phyloP scores from a whole-genome alignment of 495 filamentous ascomycete species.

The Astrothelium macrocarpum region DNA sequence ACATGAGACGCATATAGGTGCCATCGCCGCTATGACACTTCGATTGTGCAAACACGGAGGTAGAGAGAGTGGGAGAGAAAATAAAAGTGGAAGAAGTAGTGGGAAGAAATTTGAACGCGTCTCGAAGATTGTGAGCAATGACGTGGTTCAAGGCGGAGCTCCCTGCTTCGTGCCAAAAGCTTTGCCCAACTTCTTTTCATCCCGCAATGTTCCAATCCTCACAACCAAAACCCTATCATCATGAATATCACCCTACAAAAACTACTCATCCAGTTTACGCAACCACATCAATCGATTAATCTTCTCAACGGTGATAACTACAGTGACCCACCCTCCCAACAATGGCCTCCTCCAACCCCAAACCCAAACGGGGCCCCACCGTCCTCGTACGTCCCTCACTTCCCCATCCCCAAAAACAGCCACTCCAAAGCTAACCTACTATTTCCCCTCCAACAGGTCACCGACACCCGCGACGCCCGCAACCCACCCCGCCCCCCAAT shows the following conservation, averaged over 20 bases:
- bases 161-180: slow-evolving; percentile 11
- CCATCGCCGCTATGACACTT: too few species aligned
- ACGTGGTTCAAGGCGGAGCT: slow-evolving; percentile 8
- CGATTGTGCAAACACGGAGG: too few species aligned
- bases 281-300: neutral
- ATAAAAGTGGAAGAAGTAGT: too few species aligned
- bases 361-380: slow-evolving; percentile 44
- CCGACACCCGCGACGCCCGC: slow-evolving; percentile 49
- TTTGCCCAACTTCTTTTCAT: slow-evolving; percentile 7
- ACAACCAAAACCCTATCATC: neutral
- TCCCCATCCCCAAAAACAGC: slow-evolving; percentile 6
- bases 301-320: neutral
- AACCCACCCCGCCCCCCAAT: slow-evolving; percentile 17
- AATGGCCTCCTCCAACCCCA: slow-evolving; percentile 22
- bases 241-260: neutral
- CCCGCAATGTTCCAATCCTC: slow-evolving; percentile 21
- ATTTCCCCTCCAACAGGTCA: slow-evolving; percentile 38
- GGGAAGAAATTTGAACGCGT: too few species aligned
- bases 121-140: slow-evolving; percentile 14
- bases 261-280: neutral
- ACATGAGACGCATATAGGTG: too few species aligned
- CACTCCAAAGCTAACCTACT: neutral
- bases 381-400: slow-evolving; percentile 38
- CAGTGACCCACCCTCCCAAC: neutral
- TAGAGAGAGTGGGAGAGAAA: too few species aligned